Conservation (phyloP, 768 basidiomycete genomes). For the Hericium coralloides region DNA sequence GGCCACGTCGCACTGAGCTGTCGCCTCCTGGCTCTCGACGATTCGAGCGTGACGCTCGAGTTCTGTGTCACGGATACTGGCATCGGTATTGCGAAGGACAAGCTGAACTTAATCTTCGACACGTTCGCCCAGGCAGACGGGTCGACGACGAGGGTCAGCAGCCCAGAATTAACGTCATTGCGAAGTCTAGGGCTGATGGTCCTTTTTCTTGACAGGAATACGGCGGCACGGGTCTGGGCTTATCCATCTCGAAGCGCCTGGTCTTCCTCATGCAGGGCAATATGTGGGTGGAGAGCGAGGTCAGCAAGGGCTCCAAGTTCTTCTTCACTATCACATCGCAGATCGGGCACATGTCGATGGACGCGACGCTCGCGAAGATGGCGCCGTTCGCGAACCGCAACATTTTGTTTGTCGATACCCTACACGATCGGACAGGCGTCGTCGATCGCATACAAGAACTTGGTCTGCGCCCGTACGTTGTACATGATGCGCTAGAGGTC, state of each 20-base stretch:
- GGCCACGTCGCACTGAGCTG: conserved; percentile 90
- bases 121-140: conserved; percentile 99
- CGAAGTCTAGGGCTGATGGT: background rate
- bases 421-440: conserved; percentile 67
- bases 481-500: conserved; percentile 74
- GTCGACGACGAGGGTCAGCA: conserved; percentile 80
- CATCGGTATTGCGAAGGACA: conserved; percentile 98
- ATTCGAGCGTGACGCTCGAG: conserved; percentile 81
- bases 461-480: conserved; percentile 66
- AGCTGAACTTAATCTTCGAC: conserved; percentile 96
- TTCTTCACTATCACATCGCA: conserved; percentile 93
- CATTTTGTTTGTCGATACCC: conserved; percentile 87
- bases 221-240: conserved; percentile 91
- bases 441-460: conserved; percentile 71
- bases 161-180: background rate
- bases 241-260: conserved; percentile 95
- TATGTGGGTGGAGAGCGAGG: conserved; percentile 97
- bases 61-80: conserved; percentile 98
- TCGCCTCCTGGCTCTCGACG: conserved; percentile 67
- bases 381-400: conserved; percentile 79
- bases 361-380: conserved; percentile 70
- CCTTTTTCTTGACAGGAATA: conserved; percentile 56
- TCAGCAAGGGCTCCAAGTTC: conserved; percentile 87
- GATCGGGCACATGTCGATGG: conserved; percentile 67
- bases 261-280: conserved; percentile 97